Percentiles rank a stretch among this genome's conserved stretches.
Evolutionary conservation across 73 alveolate genomes (phyloP).

Genomic region (Durusdinium trenchii): DNA sequence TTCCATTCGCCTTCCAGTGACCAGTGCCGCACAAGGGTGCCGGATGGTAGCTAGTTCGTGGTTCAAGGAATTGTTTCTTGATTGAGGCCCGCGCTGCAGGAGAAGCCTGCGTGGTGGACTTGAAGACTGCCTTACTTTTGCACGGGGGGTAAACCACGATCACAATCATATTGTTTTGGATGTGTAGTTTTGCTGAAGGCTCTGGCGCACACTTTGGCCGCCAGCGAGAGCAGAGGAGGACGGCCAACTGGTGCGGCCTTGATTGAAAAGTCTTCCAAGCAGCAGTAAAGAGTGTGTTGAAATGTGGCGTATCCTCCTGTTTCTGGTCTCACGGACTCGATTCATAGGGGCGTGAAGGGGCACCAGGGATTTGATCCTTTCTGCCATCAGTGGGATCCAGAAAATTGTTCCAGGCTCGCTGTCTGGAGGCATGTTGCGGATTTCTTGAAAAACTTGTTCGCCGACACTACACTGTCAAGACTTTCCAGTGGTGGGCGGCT

Average conservation of each 20-base stretch:
- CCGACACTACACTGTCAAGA: background rate
- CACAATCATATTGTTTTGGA: background rate
- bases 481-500: background rate
- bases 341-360: no score
- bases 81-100: slow-evolving; percentile 37
- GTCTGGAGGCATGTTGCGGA: background rate
- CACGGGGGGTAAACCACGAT: background rate
- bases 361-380: background rate
- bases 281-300: background rate
- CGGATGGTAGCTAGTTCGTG: background rate
- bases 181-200: background rate
- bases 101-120: slow-evolving; percentile 44
- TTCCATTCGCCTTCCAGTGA: background rate
- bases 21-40: no score
- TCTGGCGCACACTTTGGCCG: slow-evolving; percentile 69
- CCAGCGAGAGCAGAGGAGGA: slow-evolving; percentile 76
- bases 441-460: no score
- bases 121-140: background rate
- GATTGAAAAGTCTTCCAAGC: background rate
- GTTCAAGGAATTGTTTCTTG: background rate
- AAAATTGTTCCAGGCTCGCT: background rate
- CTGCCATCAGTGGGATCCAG: background rate
- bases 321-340: no score
- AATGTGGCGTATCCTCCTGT: no score
- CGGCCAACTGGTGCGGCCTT: background rate